Evolutionary conservation across 1,284 basidiomycete species (phyloP).

Genomic region (Melampsora americana): DNA sequence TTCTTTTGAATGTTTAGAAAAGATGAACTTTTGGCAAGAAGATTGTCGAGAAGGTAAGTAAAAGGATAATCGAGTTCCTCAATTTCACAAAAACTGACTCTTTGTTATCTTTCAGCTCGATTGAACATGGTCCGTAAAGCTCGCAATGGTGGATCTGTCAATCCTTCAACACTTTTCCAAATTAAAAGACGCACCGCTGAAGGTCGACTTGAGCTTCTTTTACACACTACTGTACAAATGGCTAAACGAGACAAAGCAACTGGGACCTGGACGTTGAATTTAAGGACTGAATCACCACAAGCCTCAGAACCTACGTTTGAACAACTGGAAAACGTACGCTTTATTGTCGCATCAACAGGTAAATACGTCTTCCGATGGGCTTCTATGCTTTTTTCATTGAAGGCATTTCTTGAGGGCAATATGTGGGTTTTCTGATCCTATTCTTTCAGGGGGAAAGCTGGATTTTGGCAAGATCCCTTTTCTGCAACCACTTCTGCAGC

Average conservation of each 20-base stretch:
- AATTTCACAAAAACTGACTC: not conserved
- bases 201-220: constrained; percentile 26
- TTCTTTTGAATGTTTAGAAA: constrained; percentile 1
- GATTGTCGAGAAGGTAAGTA: constrained; percentile 37
- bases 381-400: too few species aligned
- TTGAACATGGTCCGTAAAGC: constrained; percentile 36
- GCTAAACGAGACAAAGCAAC: constrained; percentile 30
- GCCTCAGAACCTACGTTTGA: not conserved
- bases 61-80: not conserved
- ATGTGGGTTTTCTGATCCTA: too few species aligned
- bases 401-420: too few species aligned
- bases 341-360: constrained; percentile 34
- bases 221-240: constrained; percentile 25
- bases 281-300: constrained; percentile 7
- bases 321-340: constrained; percentile 16
- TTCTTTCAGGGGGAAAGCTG: constrained; percentile 26
- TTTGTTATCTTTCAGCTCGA: constrained; percentile 15
- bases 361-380: too few species aligned
- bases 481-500: constrained; percentile 16
- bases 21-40: constrained; percentile 44
- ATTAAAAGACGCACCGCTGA: constrained; percentile 32
- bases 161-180: constrained; percentile 34
- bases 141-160: constrained; percentile 42
- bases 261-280: constrained; percentile 31
- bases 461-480: constrained; percentile 36